Evolutionary conservation across 257 asterid genomes (phyloP).

Genomic region (Ilex aquifolium): DNA sequence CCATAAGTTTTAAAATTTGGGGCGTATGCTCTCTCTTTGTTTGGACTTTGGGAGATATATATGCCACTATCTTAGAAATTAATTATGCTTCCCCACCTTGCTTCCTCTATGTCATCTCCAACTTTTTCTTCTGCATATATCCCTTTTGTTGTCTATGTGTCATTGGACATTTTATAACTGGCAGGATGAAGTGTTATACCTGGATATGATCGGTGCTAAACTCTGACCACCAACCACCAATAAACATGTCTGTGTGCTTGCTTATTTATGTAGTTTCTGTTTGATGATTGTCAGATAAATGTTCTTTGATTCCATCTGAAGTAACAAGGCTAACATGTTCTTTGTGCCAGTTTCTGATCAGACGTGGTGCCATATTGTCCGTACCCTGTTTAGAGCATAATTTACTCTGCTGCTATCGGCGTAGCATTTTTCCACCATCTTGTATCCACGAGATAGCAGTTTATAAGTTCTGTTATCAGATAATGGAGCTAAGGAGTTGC

Average conservation of each 20-base stretch:
- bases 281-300: too few species aligned
- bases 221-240: neutral
- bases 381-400: neutral
- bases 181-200: too few species aligned
- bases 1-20: too few species aligned
- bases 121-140: too few species aligned
- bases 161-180: too few species aligned
- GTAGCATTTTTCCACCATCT: neutral
- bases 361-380: neutral
- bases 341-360: neutral
- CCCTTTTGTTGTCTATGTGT: too few species aligned
- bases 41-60: too few species aligned
- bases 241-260: neutral
- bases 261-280: neutral
- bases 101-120: too few species aligned
- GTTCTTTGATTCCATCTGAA: neutral
- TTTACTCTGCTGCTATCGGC: neutral
- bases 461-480: slow-evolving; percentile 8
- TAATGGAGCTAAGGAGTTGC: slow-evolving; percentile 50
- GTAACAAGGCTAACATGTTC: neutral
- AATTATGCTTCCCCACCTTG: too few species aligned
- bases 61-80: too few species aligned
- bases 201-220: neutral
- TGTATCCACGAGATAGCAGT: slow-evolving; percentile 6
- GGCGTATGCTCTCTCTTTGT: too few species aligned